phyloP scores from a whole-genome alignment of 768 basidiomycete genomes.

The Amanita subjunquillea region DNA sequence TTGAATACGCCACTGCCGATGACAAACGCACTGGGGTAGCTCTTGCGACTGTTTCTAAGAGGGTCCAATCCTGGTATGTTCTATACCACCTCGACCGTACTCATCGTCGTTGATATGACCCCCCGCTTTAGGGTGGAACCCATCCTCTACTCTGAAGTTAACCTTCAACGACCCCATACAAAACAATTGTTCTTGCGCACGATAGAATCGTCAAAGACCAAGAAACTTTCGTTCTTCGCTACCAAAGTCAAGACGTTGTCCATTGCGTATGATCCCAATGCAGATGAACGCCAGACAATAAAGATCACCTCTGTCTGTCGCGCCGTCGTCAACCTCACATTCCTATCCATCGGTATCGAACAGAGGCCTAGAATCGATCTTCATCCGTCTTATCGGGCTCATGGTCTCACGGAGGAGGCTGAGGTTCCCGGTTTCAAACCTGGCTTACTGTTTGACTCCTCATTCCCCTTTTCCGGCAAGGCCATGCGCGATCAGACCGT shows the following conservation, averaged over 20 bases:
- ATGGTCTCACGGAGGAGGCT: background rate
- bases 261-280: slow-evolving; percentile 23
- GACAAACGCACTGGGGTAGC: slow-evolving; percentile 21
- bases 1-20: slow-evolving; percentile 21
- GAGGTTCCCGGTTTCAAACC: background rate
- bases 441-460: background rate
- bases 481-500: background rate
- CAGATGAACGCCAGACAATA: slow-evolving; percentile 15
- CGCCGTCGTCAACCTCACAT: slow-evolving; percentile 23
- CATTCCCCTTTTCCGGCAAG: background rate
- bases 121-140: slow-evolving; percentile 20
- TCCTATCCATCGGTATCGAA: slow-evolving; percentile 21
- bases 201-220: slow-evolving; percentile 22
- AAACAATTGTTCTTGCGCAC: slow-evolving; percentile 26
- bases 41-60: slow-evolving; percentile 20
- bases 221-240: slow-evolving; percentile 22
- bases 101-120: background rate
- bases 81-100: background rate
- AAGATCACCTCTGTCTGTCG: slow-evolving; percentile 23
- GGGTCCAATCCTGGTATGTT: slow-evolving; percentile 22
- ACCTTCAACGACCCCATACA: slow-evolving; percentile 20
- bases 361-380: background rate
- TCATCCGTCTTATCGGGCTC: background rate
- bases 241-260: slow-evolving; percentile 25
- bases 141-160: slow-evolving; percentile 24